Percentiles rank a stretch among this genome's conserved stretches.
These are phyloP conservation scores for Tylopilus cervinicoccineus DNA, from an alignment of 768 basidiomycete genomes.

Conservation along the genomic window DNA sequence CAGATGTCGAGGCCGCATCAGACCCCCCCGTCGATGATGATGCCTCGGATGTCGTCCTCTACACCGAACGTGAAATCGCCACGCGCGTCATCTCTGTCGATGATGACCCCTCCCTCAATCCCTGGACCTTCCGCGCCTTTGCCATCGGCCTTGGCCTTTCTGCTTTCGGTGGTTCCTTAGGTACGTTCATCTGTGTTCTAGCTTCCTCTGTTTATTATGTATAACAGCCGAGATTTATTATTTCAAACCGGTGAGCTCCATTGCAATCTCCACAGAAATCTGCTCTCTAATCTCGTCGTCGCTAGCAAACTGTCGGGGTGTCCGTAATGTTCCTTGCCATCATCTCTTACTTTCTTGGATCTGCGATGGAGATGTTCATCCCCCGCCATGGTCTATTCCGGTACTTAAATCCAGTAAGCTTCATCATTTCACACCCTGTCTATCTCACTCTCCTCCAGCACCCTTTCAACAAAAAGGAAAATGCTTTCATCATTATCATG, in stretches of 20 bases:
- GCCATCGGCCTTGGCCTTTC: conserved; percentile 52
- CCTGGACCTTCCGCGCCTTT: conserved; percentile 42
- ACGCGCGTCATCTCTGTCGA: conserved; percentile 43
- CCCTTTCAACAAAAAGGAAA: conserved; percentile 58
- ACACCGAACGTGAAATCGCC: conserved; percentile 44
- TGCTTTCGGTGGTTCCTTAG: conserved; percentile 48
- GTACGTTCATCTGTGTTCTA: conserved; percentile 22
- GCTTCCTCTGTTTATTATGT: not conserved
- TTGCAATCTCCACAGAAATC: not conserved
- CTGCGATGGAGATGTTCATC: conserved; percentile 41
- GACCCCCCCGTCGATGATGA: conserved; percentile 5
- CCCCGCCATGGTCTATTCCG: conserved; percentile 44
- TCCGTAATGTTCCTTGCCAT: conserved; percentile 54
- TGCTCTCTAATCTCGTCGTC: not conserved
- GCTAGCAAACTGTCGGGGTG: conserved; percentile 47
- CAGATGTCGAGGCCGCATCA: conserved; percentile 31
- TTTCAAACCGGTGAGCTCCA: conserved; percentile 45
- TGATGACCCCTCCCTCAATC: conserved; percentile 27
- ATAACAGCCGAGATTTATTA: conserved; percentile 52
- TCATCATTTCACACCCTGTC: not conserved
- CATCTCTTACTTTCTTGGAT: conserved; percentile 49
- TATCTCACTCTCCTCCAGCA: conserved; percentile 31
- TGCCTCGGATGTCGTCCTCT: conserved; percentile 23
- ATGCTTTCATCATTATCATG: conserved; percentile 57
- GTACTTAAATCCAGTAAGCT: conserved; percentile 44